Percentiles rank a stretch among this genome's conserved stretches.
Conservation (phyloP, 257 asterid genomes). For the Ligustrum vulgare region DNA sequence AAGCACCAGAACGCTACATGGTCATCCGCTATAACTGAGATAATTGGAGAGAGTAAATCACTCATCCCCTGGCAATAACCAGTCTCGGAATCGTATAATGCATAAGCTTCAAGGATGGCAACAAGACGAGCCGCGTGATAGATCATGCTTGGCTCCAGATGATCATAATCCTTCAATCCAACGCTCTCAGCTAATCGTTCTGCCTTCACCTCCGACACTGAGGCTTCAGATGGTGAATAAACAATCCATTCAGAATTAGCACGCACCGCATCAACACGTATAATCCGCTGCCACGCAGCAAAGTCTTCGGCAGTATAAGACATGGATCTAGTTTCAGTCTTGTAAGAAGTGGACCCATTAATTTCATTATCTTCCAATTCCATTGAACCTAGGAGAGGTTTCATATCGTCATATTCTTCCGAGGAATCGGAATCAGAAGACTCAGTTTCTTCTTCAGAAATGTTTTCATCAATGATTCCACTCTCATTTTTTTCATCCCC, state of each 20-base stretch:
- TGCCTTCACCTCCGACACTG: constrained; percentile 62
- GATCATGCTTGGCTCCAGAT: constrained; percentile 72
- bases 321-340: constrained; percentile 31
- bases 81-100: constrained; percentile 71
- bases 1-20: constrained; percentile 85
- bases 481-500: constrained; percentile 41
- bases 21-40: constrained; percentile 77
- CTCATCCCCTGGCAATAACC: constrained; percentile 98
- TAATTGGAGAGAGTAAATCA: constrained; percentile 82
- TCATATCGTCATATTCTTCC: constrained; percentile 53
- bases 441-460: constrained; percentile 51
- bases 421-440: constrained; percentile 64
- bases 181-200: constrained; percentile 60
- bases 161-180: constrained; percentile 72
- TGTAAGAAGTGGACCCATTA: constrained; percentile 33
- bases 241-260: constrained; percentile 71
- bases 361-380: constrained; percentile 39
- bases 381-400: constrained; percentile 45
- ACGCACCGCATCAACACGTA: constrained; percentile 84
- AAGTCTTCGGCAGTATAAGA: constrained; percentile 61
- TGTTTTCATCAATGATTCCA: constrained; percentile 34
- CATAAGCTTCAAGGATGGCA: constrained; percentile 81
- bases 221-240: constrained; percentile 72
- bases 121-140: constrained; percentile 86
- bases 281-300: constrained; percentile 81